Evolutionary conservation across 2,329 filamentous ascomycete species (phyloP).

Genomic region (Metarhizium robertsii): DNA sequence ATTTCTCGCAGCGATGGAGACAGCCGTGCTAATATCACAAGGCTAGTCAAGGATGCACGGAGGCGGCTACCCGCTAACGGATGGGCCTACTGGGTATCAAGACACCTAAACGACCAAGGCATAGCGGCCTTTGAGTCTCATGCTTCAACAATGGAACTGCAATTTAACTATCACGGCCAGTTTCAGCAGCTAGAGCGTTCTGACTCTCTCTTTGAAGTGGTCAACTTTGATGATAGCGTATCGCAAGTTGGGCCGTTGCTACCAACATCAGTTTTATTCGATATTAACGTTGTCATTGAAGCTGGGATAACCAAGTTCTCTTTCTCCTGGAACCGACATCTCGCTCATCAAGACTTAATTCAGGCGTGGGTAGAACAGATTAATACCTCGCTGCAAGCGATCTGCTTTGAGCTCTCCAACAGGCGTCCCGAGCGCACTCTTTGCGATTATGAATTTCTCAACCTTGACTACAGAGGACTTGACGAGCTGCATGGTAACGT

Average conservation of each 20-base stretch:
- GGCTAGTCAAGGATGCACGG: slow-evolving; percentile 1
- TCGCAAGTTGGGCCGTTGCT: not conserved
- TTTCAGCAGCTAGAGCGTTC: slow-evolving; percentile 9
- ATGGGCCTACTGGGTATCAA: slow-evolving; percentile 2
- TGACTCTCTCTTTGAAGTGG: slow-evolving; percentile 9
- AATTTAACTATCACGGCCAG: slow-evolving; percentile 8
- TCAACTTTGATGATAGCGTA: slow-evolving; percentile 6
- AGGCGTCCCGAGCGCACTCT: not conserved
- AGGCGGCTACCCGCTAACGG: slow-evolving; percentile 1
- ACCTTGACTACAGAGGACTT: not conserved
- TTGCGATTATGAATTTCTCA: slow-evolving; percentile 3
- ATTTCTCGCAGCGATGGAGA: not conserved
- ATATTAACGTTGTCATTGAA: slow-evolving; percentile 1
- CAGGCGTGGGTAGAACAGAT: not conserved
- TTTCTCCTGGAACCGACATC: slow-evolving; percentile 2
- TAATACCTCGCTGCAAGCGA: not conserved
- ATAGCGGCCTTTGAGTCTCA: slow-evolving; percentile 1
- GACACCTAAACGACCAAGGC: not conserved
- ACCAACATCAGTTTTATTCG: slow-evolving; percentile 3
- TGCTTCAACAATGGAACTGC: slow-evolving; percentile 4
- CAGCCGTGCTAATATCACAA: not conserved
- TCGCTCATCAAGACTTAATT: not conserved
- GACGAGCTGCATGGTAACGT: slow-evolving; percentile 8
- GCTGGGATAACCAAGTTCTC: not conserved
- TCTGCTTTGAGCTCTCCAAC: not conserved